Evolutionary conservation across 2,329 filamentous ascomycete species (phyloP), one percentile per base, ranked within the genome.

Genomic region (Diplodia corticola): DNA sequence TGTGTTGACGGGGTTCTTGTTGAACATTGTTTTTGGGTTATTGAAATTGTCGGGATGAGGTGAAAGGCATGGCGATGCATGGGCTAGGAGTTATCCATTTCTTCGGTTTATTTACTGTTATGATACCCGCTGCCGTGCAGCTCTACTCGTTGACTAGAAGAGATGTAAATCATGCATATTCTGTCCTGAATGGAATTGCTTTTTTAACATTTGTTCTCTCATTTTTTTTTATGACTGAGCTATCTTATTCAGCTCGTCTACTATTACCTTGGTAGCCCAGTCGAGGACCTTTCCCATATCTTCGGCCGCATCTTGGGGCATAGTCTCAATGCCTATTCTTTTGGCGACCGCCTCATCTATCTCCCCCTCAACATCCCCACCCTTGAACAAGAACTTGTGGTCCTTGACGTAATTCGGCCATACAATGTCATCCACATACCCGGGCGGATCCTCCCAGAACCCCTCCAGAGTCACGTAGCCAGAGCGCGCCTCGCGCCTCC

Each of bases 381-480:
- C 79, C 69, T 88, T 78, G 74, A 97, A 95, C 76, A 99, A 81
- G 84, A 91, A 96, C 24, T 82, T 81, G 79, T 98, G 93, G 72
- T 92, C 87, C 63, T 85, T 83, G 3, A 91, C 91, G 77, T 97
- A 98, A 72, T 96, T 94, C 3, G 94, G 94, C 95, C 95, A 99
- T 4, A 99, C 95, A 64, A 99, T 86, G 75, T 91, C 86, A 76
- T 98, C 93, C 44, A 98, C 93, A 76, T 98, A 99, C 0, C 92
- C 93, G 0, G 92, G 92, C 0, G 95, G 95, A 77, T 99, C 95
- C 66, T 89, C 85, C 95, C 95, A 99, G 80, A 97, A 99, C 30
- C 93, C 94, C 73, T 97, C 83, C 44, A 80, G 74, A 51, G 91
- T 94, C 33, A 92, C 90, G 76, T 95, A 95, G 12, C 91, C 91